Conservation (phyloP, 371 early-diverging fungal genomes). For the Rhizopus stolonifer region DNA sequence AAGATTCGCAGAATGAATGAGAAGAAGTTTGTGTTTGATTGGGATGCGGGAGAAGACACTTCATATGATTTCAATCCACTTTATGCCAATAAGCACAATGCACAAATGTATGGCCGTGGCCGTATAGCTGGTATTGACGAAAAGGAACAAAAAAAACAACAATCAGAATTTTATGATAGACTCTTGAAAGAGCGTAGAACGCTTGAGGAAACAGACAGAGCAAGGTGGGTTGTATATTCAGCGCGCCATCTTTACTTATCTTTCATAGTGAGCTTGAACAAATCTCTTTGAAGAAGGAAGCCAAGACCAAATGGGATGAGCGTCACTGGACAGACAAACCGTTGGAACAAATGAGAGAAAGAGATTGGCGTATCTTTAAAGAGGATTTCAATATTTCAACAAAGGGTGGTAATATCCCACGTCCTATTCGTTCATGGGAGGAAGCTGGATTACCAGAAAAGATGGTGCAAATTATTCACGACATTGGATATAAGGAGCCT, state of each 20-base stretch:
- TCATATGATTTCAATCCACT: slow-evolving; percentile 89
- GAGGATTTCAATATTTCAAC: slow-evolving; percentile 95
- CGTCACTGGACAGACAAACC: slow-evolving; percentile 96
- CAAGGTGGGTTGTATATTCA: slow-evolving; percentile 41
- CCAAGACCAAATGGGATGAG: slow-evolving; percentile 76
- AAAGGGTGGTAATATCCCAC: slow-evolving; percentile 90
- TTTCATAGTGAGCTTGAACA: slow-evolving; percentile 59
- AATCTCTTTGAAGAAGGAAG: slow-evolving; percentile 64
- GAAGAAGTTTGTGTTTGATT: slow-evolving; percentile 95
- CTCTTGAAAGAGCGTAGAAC: slow-evolving; percentile 70
- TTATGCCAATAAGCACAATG: slow-evolving; percentile 78
- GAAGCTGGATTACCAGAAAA: slow-evolving; percentile 75
- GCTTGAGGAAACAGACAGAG: slow-evolving; percentile 66
- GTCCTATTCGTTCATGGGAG: slow-evolving; percentile 89
- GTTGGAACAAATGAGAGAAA: slow-evolving; percentile 87
- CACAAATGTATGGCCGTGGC: slow-evolving; percentile 90
- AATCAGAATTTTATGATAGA: slow-evolving; percentile 69
- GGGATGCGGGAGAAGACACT: slow-evolving; percentile 95
- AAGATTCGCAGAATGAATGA: slow-evolving; percentile 84
- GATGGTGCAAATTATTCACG: slow-evolving; percentile 69
- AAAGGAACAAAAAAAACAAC: slow-evolving; percentile 71
- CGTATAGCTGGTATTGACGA: slow-evolving; percentile 88
- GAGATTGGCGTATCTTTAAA: slow-evolving; percentile 99
- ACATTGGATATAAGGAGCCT: slow-evolving; percentile 90
- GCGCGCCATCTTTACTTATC: slow-evolving; percentile 1